Evolutionary conservation across 2,329 filamentous ascomycete species (phyloP).

Genomic region (Stagonosporopsis cucurbitacearum): DNA sequence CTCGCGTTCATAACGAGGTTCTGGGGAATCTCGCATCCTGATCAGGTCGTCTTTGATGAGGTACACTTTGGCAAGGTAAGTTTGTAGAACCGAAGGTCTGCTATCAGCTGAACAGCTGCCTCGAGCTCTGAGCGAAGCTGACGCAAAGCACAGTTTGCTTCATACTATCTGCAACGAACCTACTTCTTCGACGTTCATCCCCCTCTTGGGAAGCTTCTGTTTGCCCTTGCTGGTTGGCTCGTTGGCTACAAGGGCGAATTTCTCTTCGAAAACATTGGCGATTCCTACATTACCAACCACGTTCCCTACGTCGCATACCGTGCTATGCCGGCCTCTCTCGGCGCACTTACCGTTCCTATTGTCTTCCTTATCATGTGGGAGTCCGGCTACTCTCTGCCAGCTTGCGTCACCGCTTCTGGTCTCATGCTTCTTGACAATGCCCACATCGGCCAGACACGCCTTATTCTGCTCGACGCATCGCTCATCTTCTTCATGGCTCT

Average conservation of each 20-base stretch:
- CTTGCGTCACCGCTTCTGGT: constrained; percentile 83
- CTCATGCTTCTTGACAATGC: constrained; percentile 96
- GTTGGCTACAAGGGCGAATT: constrained; percentile 97
- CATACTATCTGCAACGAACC: constrained; percentile 88
- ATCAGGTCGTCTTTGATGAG: constrained; percentile 98
- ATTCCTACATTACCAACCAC: constrained; percentile 96
- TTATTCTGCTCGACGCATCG: constrained; percentile 94
- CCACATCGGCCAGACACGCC: constrained; percentile 92
- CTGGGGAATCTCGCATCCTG: constrained; percentile 93
- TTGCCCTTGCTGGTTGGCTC: constrained; percentile 95
- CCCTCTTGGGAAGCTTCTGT: constrained; percentile 96
- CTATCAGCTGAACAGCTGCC: not conserved
- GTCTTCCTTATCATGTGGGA: constrained; percentile 99
- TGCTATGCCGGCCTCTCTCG: constrained; percentile 88
- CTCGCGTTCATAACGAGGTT: constrained; percentile 92
- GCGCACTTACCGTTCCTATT: constrained; percentile 90
- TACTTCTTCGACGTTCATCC: constrained; percentile 99
- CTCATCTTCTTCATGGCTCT: constrained; percentile 95
- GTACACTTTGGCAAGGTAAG: constrained; percentile 98
- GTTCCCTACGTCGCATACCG: constrained; percentile 97
- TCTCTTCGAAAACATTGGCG: constrained; percentile 98
- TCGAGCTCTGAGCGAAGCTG: constrained; percentile 22
- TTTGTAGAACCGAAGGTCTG: not conserved
- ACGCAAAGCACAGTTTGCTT: constrained; percentile 54
- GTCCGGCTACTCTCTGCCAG: constrained; percentile 94